Evolutionary conservation across 208 protist genomes (phyloP).

Genomic region (Balamuthia mandrillaris): DNA sequence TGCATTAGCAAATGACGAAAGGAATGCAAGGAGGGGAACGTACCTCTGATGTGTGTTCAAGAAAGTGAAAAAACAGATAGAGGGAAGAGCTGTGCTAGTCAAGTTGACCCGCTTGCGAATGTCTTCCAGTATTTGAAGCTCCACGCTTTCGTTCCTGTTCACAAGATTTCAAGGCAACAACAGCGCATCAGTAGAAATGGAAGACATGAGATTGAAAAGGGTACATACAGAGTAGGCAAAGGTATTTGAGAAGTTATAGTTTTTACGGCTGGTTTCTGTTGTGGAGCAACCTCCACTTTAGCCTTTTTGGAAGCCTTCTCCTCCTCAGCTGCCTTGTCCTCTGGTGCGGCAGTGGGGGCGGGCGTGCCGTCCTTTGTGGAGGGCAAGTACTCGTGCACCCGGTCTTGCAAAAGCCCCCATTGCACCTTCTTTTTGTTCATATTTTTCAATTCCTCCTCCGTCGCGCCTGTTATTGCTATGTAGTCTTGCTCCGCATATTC

Average conservation of each 20-base stretch:
- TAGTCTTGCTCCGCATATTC: constrained; percentile 10
- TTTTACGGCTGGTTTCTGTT: background rate
- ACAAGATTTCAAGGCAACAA: background rate
- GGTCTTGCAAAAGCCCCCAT: constrained; percentile 34
- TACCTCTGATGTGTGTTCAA: constrained; percentile 62
- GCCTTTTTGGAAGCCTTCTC: background rate
- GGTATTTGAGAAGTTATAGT: constrained; percentile 20
- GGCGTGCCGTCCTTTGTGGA: background rate
- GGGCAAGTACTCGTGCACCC: background rate
- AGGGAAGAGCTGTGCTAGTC: constrained; percentile 51
- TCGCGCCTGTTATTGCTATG: background rate
- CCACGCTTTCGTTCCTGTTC: background rate
- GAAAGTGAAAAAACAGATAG: constrained; percentile 70
- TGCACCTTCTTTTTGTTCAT: constrained; percentile 30
- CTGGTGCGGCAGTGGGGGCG: background rate
- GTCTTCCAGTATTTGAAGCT: constrained; percentile 18
- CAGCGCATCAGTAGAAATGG: background rate
- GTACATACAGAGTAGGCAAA: background rate
- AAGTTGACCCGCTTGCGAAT: constrained; percentile 32
- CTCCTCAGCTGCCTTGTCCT: background rate
- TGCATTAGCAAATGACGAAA: background rate
- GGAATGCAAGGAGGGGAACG: background rate
- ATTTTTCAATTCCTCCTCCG: background rate
- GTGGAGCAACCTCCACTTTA: background rate
- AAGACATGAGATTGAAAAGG: background rate